Percentiles rank a stretch among this genome's conserved stretches.
These are phyloP conservation scores for Solanum dulcamara DNA, from an alignment of 257 asterid genomes.

Conservation along the genomic window DNA sequence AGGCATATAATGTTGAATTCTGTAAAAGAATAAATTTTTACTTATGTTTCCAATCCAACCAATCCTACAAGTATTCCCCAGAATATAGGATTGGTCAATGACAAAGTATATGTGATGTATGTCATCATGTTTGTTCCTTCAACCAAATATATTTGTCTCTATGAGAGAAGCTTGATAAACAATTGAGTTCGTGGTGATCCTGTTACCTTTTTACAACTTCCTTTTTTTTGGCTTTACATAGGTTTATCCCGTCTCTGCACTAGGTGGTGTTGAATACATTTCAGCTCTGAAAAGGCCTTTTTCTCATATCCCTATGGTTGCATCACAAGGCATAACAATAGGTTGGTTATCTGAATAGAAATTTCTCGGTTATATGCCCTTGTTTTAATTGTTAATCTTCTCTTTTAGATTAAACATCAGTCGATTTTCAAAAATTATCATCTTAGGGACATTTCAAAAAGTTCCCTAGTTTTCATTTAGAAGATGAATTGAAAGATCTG, in stretches of 20 bases:
- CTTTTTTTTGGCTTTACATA: slow-evolving; percentile 10
- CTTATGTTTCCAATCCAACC: neutral
- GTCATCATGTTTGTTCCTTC: neutral
- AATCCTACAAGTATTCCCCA: too few relatives aligned
- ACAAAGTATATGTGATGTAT: neutral
- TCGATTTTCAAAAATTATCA: neutral
- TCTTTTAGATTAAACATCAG: neutral
- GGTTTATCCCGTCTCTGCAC: slow-evolving; percentile 72
- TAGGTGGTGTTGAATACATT: slow-evolving; percentile 70
- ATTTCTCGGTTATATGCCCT: neutral
- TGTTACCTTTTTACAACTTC: neutral
- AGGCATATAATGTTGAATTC: neutral
- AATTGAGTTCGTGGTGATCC: neutral
- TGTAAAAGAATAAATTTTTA: neutral
- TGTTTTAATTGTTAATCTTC: neutral
- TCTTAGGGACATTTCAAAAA: neutral
- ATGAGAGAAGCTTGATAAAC: neutral
- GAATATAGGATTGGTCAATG: too few relatives aligned
- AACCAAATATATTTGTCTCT: neutral
- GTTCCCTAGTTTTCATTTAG: neutral
- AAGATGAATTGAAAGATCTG: neutral
- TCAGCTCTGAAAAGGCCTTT: slow-evolving; percentile 65
- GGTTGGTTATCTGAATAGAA: slow-evolving; percentile 30
- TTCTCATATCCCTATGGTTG: slow-evolving; percentile 68
- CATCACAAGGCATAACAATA: slow-evolving; percentile 75